A percentile compares a stretch with the other conserved stretches of the same genome.
Conservation (phyloP, 1,284 basidiomycete species). For the Cryptococcus floricola region DNA sequence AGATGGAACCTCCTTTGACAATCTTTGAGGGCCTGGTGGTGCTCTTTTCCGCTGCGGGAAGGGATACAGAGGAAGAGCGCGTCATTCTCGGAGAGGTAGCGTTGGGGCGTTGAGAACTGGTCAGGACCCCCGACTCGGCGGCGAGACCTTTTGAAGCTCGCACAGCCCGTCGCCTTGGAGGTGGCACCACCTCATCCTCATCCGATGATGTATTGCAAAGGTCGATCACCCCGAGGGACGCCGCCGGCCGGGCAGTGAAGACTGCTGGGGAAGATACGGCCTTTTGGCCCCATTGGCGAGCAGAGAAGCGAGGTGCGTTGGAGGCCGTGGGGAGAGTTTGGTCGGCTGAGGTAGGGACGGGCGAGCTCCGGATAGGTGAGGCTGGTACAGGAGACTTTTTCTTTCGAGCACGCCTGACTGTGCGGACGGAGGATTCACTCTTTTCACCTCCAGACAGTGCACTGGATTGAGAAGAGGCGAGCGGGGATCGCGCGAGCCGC, state of each 20-base stretch:
- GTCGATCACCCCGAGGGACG: not conserved
- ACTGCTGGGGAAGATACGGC: conserved; percentile 14
- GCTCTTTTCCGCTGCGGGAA: not conserved
- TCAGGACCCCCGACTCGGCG: not conserved
- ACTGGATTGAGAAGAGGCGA: not conserved
- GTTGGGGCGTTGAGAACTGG: not conserved
- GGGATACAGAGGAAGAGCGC: not conserved
- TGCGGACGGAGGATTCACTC: not conserved
- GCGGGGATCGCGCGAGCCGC: conserved; percentile 3
- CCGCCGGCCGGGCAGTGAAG: not conserved
- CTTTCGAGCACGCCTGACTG: not conserved
- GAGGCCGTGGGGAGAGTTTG: not conserved
- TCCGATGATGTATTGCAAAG: not conserved
- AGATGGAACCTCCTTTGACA: not conserved
- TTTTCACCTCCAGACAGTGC: not conserved
- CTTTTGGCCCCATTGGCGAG: not conserved
- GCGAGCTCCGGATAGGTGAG: not conserved
- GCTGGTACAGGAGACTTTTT: not conserved
- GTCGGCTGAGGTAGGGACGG: not conserved
- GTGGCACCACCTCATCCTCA: not conserved
- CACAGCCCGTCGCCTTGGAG: not conserved
- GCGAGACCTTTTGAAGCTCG: not conserved
- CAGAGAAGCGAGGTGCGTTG: not conserved
- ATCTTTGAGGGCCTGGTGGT: not conserved
- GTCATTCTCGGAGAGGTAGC: not conserved